A percentile compares a stretch with the other conserved stretches of the same genome.
These are phyloP conservation scores for Xylaria sp. DNA, from an alignment of 2,329 filamentous ascomycete genomes.

Conservation along the genomic window DNA sequence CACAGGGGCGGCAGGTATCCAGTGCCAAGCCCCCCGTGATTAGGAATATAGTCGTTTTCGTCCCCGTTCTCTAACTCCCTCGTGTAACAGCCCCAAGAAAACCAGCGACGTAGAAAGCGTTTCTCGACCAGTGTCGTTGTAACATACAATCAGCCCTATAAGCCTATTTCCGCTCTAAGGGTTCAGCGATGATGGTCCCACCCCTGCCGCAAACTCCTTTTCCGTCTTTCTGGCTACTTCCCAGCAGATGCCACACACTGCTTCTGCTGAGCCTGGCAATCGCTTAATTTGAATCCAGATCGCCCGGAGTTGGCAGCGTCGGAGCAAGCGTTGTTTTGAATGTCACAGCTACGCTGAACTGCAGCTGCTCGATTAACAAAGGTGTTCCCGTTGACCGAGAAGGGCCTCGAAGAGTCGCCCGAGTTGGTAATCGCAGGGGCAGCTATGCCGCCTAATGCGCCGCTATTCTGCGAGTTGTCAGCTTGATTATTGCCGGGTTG, in stretches of 20 bases:
- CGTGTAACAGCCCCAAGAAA: constrained; percentile 6
- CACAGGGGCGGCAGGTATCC: constrained; percentile 21
- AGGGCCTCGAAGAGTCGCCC: constrained; percentile 52
- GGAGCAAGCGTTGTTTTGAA: constrained; percentile 67
- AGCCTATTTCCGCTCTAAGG: constrained; percentile 4
- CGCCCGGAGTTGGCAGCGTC: constrained; percentile 59
- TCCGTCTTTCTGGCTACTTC: constrained; percentile 8
- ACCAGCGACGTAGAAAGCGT: constrained; percentile 8
- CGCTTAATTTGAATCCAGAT: constrained; percentile 49
- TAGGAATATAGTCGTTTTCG: constrained; percentile 24
- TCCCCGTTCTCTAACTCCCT: constrained; percentile 7
- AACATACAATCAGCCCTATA: constrained; percentile 12
- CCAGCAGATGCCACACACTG: constrained; percentile 29
- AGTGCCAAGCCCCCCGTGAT: constrained; percentile 19
- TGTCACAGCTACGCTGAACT: constrained; percentile 64
- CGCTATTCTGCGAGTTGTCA: constrained; percentile 31
- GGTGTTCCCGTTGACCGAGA: constrained; percentile 59
- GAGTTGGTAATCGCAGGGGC: constrained; percentile 34
- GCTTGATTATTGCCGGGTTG: constrained; percentile 31
- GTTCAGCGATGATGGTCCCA: constrained; percentile 3
- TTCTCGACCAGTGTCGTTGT: background rate
- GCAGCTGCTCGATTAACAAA: constrained; percentile 63
- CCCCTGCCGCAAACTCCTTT: background rate
- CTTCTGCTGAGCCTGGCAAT: constrained; percentile 59
- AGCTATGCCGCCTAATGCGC: constrained; percentile 26